A percentile compares a stretch with the other conserved stretches of the same genome.
These are phyloP conservation scores for Biancaea sappan DNA, from an alignment of 306 rosid species.

Conservation along the genomic window DNA sequence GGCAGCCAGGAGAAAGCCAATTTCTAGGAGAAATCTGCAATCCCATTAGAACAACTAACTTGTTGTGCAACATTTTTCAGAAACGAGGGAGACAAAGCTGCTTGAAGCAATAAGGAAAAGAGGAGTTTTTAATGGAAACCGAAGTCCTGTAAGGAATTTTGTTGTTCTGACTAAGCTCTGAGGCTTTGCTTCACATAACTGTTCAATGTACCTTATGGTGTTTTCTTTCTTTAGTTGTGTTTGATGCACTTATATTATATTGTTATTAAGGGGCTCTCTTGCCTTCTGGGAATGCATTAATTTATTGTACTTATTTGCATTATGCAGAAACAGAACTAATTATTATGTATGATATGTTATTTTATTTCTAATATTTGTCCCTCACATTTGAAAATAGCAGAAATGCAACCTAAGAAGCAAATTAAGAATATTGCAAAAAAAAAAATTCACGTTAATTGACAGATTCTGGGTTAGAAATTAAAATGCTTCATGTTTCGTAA, in stretches of 20 bases:
- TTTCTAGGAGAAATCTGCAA: slow-evolving; percentile 18
- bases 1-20: background rate
- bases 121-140: slow-evolving; percentile 18
- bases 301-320: slow-evolving; percentile 26
- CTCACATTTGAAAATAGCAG: background rate
- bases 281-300: slow-evolving; percentile 10
- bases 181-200: slow-evolving; percentile 24
- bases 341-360: slow-evolving; percentile 14
- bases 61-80: slow-evolving; percentile 10
- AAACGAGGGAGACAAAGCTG: slow-evolving; percentile 18
- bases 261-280: slow-evolving; percentile 14
- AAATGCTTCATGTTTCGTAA: no score
- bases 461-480: no score
- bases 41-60: slow-evolving; percentile 21
- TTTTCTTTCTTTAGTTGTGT: slow-evolving; percentile 26
- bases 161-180: slow-evolving; percentile 16
- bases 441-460: no score
- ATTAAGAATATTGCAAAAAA: background rate
- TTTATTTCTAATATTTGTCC: background rate
- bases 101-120: slow-evolving; percentile 14
- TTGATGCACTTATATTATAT: slow-evolving; percentile 2
- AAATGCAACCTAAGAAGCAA: background rate
- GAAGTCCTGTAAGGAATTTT: slow-evolving; percentile 1
- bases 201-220: slow-evolving; percentile 25
- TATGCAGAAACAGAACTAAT: slow-evolving; percentile 19